phyloP scores from a whole-genome alignment of 106 monocot genomes.

The Dendrobium catenatum region DNA sequence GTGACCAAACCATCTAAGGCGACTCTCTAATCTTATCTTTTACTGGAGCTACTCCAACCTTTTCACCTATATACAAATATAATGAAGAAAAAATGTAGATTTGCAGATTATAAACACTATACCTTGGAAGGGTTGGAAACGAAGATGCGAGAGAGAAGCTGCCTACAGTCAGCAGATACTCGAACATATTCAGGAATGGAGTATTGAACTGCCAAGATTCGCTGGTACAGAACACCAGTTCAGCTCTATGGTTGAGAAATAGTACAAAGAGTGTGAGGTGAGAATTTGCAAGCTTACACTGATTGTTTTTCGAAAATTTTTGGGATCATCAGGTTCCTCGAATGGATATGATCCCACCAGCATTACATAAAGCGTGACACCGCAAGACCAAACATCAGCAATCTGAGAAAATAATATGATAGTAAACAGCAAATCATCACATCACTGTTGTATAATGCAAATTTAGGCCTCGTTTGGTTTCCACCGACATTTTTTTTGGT shows the following conservation, averaged over 20 bases:
- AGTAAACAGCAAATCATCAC: neutral
- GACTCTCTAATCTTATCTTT: too few relatives aligned
- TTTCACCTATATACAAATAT: neutral
- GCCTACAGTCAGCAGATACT: conserved; percentile 58
- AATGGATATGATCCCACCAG: conserved; percentile 92
- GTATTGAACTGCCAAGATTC: conserved; percentile 76
- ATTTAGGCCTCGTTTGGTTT: neutral
- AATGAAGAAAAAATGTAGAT: neutral
- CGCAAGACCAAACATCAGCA: conserved; percentile 99
- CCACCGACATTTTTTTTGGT: too few relatives aligned
- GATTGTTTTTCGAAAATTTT: conserved; percentile 78
- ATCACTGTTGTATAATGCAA: neutral
- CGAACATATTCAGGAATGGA: conserved; percentile 75
- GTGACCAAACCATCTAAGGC: too few relatives aligned
- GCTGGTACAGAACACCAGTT: conserved; percentile 22
- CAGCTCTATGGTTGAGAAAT: neutral
- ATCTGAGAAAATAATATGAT: conserved; percentile 29
- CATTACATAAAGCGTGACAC: conserved; percentile 97
- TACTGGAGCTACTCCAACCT: too few relatives aligned
- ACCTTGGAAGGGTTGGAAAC: conserved; percentile 76
- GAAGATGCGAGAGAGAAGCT: conserved; percentile 84
- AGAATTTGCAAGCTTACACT: conserved; percentile 29
- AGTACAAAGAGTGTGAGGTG: neutral
- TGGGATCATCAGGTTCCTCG: conserved; percentile 83
- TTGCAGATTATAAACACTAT: neutral